Percentiles rank a stretch among this genome's conserved stretches.
phyloP scores from a whole-genome alignment of 2,329 filamentous ascomycete genomes.

The Aspergillus tamarii region DNA sequence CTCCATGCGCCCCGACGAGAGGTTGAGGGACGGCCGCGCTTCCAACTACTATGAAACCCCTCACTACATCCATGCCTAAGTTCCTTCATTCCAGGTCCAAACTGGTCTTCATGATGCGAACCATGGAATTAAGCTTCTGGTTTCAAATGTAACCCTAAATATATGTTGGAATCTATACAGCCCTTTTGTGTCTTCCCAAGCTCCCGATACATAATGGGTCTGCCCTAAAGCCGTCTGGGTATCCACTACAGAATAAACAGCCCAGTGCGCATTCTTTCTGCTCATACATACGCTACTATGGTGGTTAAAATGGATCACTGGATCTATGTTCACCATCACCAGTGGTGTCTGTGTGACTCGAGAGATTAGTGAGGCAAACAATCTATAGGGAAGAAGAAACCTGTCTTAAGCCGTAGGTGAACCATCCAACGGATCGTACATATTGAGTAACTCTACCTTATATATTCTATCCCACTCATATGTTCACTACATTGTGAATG shows the following conservation, averaged over 20 bases:
- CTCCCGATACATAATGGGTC: neutral
- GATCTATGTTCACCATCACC: neutral
- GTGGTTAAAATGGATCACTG: neutral
- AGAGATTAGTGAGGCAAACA: neutral
- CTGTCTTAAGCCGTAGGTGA: neutral
- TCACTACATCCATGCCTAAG: neutral
- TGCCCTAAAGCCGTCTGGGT: neutral
- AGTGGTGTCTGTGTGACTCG: neutral
- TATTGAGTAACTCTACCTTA: neutral
- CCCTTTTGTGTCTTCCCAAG: neutral
- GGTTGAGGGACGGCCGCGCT: conserved; percentile 22
- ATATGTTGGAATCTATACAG: neutral
- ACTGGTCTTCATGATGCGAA: neutral
- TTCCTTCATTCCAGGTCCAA: neutral
- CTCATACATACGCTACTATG: neutral
- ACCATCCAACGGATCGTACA: neutral
- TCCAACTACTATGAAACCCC: conserved; percentile 11
- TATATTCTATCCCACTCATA: neutral
- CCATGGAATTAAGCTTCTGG: neutral
- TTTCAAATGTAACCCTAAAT: neutral
- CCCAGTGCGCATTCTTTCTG: neutral
- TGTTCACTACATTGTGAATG: neutral
- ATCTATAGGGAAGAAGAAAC: neutral
- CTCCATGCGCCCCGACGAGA: conserved; percentile 43
- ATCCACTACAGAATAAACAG: neutral